These are phyloP conservation scores for Solanum clarkiae DNA, from an alignment of 257 asterid species.

Conservation along the genomic window DNA sequence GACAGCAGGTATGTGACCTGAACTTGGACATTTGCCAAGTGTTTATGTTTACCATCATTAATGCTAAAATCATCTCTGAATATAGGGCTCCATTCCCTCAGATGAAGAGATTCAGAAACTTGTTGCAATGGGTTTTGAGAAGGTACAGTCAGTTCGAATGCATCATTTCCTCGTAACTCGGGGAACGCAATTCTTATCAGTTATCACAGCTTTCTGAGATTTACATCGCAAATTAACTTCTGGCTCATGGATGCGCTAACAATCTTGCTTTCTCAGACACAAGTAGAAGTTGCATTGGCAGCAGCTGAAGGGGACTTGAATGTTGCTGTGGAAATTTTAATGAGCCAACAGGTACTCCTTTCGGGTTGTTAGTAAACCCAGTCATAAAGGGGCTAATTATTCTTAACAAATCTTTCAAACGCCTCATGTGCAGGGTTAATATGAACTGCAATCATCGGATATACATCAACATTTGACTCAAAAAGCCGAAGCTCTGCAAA, in stretches of 20 bases:
- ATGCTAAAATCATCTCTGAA: neutral
- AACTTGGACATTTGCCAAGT: neutral
- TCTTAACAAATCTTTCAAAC: neutral
- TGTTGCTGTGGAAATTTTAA: slow-evolving; percentile 86
- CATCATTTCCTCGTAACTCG: neutral
- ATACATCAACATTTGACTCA: neutral
- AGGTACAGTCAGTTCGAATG: slow-evolving; percentile 26
- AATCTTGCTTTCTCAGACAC: slow-evolving; percentile 45
- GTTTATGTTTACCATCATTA: neutral
- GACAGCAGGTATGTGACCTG: slow-evolving; percentile 43
- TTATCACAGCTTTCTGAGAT: neutral
- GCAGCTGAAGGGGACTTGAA: slow-evolving; percentile 89
- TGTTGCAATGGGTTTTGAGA: slow-evolving; percentile 93
- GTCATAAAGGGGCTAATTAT: neutral
- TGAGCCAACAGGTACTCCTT: slow-evolving; percentile 76
- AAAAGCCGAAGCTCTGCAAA: neutral
- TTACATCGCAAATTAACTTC: neutral
- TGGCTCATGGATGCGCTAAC: neutral
- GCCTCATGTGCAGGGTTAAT: neutral
- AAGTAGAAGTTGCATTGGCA: slow-evolving; percentile 85
- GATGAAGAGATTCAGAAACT: slow-evolving; percentile 72
- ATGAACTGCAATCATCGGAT: neutral
- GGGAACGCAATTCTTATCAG: neutral
- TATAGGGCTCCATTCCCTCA: slow-evolving; percentile 41
- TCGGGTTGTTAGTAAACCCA: neutral